Conservation (phyloP, 371 early-diverging fungal species). For the Circinella umbellata region DNA sequence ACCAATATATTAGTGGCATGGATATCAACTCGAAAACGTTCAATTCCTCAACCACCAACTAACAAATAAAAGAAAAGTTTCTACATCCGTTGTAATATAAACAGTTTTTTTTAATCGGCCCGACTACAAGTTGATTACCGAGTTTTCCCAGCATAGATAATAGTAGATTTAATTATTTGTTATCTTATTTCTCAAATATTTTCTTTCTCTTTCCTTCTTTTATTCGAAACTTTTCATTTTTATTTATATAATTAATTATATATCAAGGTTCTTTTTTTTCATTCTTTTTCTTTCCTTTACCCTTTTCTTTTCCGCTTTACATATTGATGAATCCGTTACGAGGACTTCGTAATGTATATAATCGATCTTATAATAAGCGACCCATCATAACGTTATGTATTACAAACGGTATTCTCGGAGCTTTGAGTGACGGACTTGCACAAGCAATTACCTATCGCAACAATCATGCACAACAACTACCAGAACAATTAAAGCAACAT, state of each 20-base stretch:
- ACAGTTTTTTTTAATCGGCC: too few relatives aligned
- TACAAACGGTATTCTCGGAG: slow-evolving; percentile 75
- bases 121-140: too few relatives aligned
- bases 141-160: too few relatives aligned
- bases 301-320: slow-evolving; percentile 2
- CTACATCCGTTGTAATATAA: too few relatives aligned
- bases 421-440: slow-evolving; percentile 71
- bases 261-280: not conserved
- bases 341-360: slow-evolving; percentile 44
- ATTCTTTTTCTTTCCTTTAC: slow-evolving; percentile 12
- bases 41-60: not conserved
- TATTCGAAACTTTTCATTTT: not conserved
- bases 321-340: slow-evolving; percentile 32
- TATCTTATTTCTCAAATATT: too few relatives aligned
- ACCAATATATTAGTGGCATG: not conserved
- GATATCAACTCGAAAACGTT: not conserved
- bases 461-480: slow-evolving; percentile 21
- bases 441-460: slow-evolving; percentile 58
- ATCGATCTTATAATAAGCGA: slow-evolving; percentile 52
- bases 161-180: too few relatives aligned
- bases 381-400: slow-evolving; percentile 73
- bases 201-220: too few relatives aligned
- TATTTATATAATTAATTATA: not conserved
- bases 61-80: not conserved
- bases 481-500: slow-evolving; percentile 17